Base-by-base conservation (phyloP, 495 filamentous ascomycete genomes). In the Aspergillus biplanus region DNA sequence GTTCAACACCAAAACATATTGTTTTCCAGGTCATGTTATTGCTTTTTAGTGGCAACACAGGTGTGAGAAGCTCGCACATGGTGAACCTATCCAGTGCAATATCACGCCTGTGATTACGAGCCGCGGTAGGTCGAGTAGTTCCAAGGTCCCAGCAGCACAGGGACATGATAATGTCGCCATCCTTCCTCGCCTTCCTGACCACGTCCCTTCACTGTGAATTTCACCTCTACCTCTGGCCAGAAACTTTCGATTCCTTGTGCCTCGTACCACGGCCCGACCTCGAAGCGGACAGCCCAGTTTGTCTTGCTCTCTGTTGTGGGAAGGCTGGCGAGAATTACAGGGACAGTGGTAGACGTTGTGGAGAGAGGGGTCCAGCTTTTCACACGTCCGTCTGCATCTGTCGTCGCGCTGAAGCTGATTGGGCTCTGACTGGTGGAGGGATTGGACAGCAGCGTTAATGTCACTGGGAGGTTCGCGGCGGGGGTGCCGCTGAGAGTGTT, bases 91-190 rank as follows among this genome's bases (percentile, higher is more conserved):
- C 48, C 48, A 50, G 15, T 27, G 13, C 6, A 5, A 6, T 50
- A 50, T 50, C 48, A 27, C 21, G 33, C 21, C 50, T 49, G 37
- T 27, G 7, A 18, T 76, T 65, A 82, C 53, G 80, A 82, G 3
- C 95, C 95, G 68, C 95, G 81, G 76, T 99, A 99, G 6, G 95
- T 97, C 54, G 91, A 91, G 78, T 96, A 99, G 70, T 89, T 92
- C 81, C 88, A 97, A 50, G 93, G 93, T 58, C 91, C 87, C 78
- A 99, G 72, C 73, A 99, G 67, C 72, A 99, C 78, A 32, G 95
- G 95, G 5, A 99, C 90, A 85, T 99, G 95, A 69, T 93, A 97
- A 78, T 96, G 90, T 78, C 91, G 83, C 69, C 82, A 87, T 53
- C 80, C 80, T 58, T 80, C 78, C 82, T 90, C 84, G 12, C 80